A percentile compares a stretch with the other conserved stretches of the same genome.
Conservation (phyloP, 2,329 filamentous ascomycete genomes). For the Pestalotiopsis sp. region DNA sequence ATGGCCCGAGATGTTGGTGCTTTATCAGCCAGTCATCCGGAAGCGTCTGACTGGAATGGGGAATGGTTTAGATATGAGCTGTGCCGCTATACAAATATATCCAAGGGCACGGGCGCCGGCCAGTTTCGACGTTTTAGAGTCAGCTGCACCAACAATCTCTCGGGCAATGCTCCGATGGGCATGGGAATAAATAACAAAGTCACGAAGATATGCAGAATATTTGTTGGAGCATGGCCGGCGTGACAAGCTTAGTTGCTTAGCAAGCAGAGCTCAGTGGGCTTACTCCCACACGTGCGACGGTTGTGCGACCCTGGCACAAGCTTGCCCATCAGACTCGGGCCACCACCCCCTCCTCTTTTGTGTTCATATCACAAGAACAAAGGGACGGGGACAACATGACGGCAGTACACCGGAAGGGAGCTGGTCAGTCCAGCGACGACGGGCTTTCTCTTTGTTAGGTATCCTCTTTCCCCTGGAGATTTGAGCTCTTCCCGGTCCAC, state of each 20-base stretch:
- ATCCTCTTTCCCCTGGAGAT: too few species aligned
- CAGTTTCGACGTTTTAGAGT: not conserved
- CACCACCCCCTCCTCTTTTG: not conserved
- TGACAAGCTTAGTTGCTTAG: too few species aligned
- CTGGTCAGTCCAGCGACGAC: not conserved
- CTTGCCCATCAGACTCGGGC: not conserved
- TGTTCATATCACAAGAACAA: not conserved
- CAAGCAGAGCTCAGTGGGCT: too few species aligned
- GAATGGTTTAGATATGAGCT: not conserved
- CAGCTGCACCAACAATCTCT: not conserved
- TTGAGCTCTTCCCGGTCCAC: too few species aligned
- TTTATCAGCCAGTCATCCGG: not conserved
- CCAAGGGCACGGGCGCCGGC: not conserved
- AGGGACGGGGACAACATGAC: not conserved
- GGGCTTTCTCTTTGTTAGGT: not conserved
- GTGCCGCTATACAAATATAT: not conserved
- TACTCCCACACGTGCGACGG: too few species aligned
- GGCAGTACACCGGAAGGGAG: not conserved
- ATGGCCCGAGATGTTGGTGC: not conserved
- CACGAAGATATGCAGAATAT: too few species aligned
- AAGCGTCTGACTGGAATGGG: not conserved
- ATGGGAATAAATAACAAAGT: too few species aligned
- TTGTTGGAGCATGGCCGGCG: too few species aligned
- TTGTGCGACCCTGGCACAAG: not conserved
- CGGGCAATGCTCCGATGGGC: too few species aligned